Conservation (phyloP, 2,329 filamentous ascomycete genomes). For the Phyllosticta ampelicida region DNA sequence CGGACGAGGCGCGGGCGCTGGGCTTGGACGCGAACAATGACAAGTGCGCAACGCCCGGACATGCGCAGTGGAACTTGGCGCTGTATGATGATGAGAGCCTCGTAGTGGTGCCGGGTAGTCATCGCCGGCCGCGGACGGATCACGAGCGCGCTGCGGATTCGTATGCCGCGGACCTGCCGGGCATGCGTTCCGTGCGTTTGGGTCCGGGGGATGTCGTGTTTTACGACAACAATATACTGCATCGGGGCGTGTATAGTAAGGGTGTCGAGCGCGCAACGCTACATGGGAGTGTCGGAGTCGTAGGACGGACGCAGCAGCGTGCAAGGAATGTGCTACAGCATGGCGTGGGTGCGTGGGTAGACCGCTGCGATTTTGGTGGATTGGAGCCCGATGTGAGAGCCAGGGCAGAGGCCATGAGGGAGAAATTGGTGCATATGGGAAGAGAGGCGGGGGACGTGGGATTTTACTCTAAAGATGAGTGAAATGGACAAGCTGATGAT, state of each 20-base stretch:
- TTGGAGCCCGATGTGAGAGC: slow-evolving; percentile 31
- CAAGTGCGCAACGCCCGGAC: slow-evolving; percentile 51
- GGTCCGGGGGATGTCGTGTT: slow-evolving; percentile 71
- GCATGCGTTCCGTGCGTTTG: slow-evolving; percentile 55
- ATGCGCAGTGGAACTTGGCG: slow-evolving; percentile 82
- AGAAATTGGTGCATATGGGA: slow-evolving; percentile 52
- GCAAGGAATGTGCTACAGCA: slow-evolving; percentile 68
- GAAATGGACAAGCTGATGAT: too few relatives aligned
- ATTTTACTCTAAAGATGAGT: slow-evolving; percentile 34
- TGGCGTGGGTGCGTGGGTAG: slow-evolving; percentile 58
- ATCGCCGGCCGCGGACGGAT: slow-evolving; percentile 59
- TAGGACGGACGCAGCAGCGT: slow-evolving; percentile 42
- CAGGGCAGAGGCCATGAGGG: slow-evolving; percentile 48
- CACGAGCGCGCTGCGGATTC: slow-evolving; percentile 57
- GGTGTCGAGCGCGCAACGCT: slow-evolving; percentile 55
- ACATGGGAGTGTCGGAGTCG: slow-evolving; percentile 60
- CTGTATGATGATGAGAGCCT: slow-evolving; percentile 62
- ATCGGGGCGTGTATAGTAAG: slow-evolving; percentile 55
- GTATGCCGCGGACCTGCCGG: slow-evolving; percentile 50
- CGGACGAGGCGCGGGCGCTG: slow-evolving; percentile 32
- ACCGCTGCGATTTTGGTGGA: slow-evolving; percentile 43
- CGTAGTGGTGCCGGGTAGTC: slow-evolving; percentile 67
- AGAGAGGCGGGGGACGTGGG: slow-evolving; percentile 50
- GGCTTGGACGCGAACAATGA: slow-evolving; percentile 54
- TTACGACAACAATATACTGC: slow-evolving; percentile 83